phyloP scores from a whole-genome alignment of 495 filamentous ascomycete species.

The Penicillium nucicola region DNA sequence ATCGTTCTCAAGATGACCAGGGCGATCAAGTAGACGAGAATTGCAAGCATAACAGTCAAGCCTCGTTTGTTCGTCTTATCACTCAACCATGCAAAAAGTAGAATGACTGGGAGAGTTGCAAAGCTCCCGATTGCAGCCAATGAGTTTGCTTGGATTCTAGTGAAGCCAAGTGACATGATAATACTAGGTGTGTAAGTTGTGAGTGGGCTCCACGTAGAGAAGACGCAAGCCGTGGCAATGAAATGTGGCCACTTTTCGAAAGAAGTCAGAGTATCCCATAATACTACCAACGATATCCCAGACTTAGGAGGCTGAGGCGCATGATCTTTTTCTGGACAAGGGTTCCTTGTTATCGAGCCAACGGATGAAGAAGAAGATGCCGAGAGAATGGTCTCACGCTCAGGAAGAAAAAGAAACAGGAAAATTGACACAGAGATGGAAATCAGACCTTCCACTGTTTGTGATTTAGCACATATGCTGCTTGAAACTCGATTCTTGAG shows the following conservation, averaged over 20 bases:
- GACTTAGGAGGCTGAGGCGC: not conserved
- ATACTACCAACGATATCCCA: constrained; percentile 5
- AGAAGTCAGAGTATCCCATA: constrained; percentile 20
- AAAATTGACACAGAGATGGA: constrained; percentile 35
- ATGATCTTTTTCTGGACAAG: not conserved
- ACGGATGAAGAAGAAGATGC: too few relatives aligned
- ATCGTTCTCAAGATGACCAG: constrained; percentile 15
- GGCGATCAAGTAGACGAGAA: constrained; percentile 17
- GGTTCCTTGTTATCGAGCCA: not conserved
- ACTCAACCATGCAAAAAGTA: constrained; percentile 30
- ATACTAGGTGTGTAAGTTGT: constrained; percentile 39
- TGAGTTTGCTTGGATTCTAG: constrained; percentile 27
- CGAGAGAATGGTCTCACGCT: not conserved
- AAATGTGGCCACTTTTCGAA: constrained; percentile 34
- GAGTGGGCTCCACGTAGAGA: constrained; percentile 34
- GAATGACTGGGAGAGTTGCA: constrained; percentile 27
- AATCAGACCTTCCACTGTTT: constrained; percentile 44
- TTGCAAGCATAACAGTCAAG: constrained; percentile 21
- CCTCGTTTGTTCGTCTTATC: constrained; percentile 20
- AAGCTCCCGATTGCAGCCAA: constrained; percentile 32
- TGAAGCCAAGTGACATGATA: constrained; percentile 33
- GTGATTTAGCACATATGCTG: not conserved
- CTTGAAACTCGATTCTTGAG: too few relatives aligned
- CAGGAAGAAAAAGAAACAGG: not conserved
- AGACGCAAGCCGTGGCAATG: constrained; percentile 30